Base-by-base conservation (phyloP, 345 rosid species). In the Salix caprea region DNA sequence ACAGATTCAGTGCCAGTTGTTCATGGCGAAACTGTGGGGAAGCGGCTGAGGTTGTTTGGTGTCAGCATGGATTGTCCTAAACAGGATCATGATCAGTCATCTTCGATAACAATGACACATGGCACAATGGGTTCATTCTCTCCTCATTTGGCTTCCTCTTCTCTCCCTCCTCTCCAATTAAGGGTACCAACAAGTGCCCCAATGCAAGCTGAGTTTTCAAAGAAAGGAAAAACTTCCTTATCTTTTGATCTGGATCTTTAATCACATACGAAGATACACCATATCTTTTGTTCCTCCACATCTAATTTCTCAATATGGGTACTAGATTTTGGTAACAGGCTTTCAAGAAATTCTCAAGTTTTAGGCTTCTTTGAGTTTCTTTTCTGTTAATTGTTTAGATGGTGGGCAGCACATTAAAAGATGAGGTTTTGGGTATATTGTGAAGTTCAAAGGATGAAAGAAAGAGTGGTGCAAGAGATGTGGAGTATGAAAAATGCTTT, bases 151-250 rank as follows among this genome's bases (percentile, higher is more conserved):
- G 54, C 74, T 82, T 71, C 86, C 52, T 75, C 83, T 16, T 77
- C 76, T 70, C 73, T 71, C 71, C 77, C 73, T 8, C 82, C 52
- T 68, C 26, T 69, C 32, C 81, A 79, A 16, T 50, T 67, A 71
- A 67, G 67, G 65, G 23, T 18, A 50, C n/a, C 78, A 4, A 56
- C 34, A 30, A 73, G 66, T 61, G 83, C 70, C 24, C 6, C 83
- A 42, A 67, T 34, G 76, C 82, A 81, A 52, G 69, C 75, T 73
- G 85, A 85, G 78, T 81, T 79, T 46, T 75, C 87, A 32, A 84
- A 82, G 76, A 91, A 90, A 83, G 97, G 94, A 80, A 90, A 91
- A 88, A 83, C 90, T 74, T 84, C 90, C 74, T 76, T 88, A 77
- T 87, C 92, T 79, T 83, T 87, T 83, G 86, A 90, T 87, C 87